Evolutionary conservation across 768 basidiomycete genomes (phyloP), one percentile per base, ranked within the genome.

Genomic region (Panus rudis): DNA sequence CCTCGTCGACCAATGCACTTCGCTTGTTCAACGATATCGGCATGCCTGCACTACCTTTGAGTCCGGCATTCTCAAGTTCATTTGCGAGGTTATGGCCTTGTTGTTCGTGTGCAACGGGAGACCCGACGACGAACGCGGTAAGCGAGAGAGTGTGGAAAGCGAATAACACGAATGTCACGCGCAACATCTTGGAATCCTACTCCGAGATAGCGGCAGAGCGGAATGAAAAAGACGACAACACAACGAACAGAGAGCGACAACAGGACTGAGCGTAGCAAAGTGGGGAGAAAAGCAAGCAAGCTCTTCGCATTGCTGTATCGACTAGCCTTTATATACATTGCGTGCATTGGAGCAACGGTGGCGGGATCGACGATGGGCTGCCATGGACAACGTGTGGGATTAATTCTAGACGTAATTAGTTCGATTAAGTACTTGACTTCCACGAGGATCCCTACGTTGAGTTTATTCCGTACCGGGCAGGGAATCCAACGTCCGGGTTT

Each of bases 21-120:
- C 63, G 56, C 43, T 54, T 66, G 26, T 45, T 55, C 23, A 67
- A 51, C n/a, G 61, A 53, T 26, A 67, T 59, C 17, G 38, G 49
- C 6, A 49, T 43, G 13, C 53, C 54, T 35, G n/a, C 8, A 35
- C 33, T 35, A n/a, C n/a, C n/a, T n/a, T n/a, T n/a, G n/a, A n/a
- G n/a, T n/a, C n/a, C n/a, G n/a, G n/a, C n/a, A n/a, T n/a, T n/a
- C n/a, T n/a, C n/a, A n/a, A n/a, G n/a, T n/a, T n/a, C n/a, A n/a
- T n/a, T n/a, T n/a, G n/a, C n/a, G n/a, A n/a, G n/a, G n/a, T n/a
- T n/a, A n/a, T n/a, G n/a, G n/a, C n/a, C n/a, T n/a, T n/a, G n/a
- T n/a, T n/a, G n/a, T 20, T 7, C 6, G n/a, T 20, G 33, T 8
- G n/a, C 33, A 35, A 35, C 33, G 33, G 33, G 33, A 8, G 33